A percentile compares a stretch with the other conserved stretches of the same genome.
Conservation (phyloP, 2,329 filamentous ascomycete species). For the Gnomoniopsis sp. region DNA sequence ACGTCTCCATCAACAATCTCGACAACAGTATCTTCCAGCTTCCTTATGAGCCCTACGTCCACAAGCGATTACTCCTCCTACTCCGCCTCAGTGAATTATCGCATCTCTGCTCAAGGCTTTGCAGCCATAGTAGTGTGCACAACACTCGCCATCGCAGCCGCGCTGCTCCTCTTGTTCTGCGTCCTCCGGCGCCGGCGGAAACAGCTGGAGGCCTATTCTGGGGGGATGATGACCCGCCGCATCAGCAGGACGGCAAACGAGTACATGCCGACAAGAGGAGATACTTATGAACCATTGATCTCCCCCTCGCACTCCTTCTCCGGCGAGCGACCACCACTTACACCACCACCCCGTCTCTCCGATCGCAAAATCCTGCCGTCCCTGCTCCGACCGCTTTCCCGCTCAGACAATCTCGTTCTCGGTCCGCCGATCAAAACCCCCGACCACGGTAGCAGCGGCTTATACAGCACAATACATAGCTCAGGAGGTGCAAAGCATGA, state of each 20-base stretch:
- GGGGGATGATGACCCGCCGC: conserved; percentile 14
- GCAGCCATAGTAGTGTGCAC: conserved; percentile 43
- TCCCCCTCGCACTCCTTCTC: conserved; percentile 32
- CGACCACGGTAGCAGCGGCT: conserved; percentile 11
- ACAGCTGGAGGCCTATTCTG: conserved; percentile 18
- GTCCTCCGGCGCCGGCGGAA: conserved; percentile 32
- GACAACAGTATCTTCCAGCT: neutral
- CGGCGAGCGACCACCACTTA: conserved; percentile 28
- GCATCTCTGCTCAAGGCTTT: conserved; percentile 37
- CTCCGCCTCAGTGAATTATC: conserved; percentile 20
- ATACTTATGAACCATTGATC: conserved; percentile 39
- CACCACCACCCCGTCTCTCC: conserved; percentile 45
- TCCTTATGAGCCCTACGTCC: neutral
- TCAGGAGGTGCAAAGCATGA: neutral
- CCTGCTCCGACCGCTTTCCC: conserved; percentile 23
- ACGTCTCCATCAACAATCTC: neutral
- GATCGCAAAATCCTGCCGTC: conserved; percentile 43
- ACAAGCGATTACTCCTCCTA: neutral
- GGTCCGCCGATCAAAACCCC: conserved; percentile 6
- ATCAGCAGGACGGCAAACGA: conserved; percentile 20
- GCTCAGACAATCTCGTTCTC: conserved; percentile 14
- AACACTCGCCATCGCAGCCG: conserved; percentile 33
- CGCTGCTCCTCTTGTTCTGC: conserved; percentile 35
- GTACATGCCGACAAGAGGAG: conserved; percentile 23
- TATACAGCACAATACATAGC: conserved; percentile 8